A percentile compares a stretch with the other conserved stretches of the same genome.
phyloP scores from a whole-genome alignment of 208 protist species.

The Trypanosoma platydactyli region DNA sequence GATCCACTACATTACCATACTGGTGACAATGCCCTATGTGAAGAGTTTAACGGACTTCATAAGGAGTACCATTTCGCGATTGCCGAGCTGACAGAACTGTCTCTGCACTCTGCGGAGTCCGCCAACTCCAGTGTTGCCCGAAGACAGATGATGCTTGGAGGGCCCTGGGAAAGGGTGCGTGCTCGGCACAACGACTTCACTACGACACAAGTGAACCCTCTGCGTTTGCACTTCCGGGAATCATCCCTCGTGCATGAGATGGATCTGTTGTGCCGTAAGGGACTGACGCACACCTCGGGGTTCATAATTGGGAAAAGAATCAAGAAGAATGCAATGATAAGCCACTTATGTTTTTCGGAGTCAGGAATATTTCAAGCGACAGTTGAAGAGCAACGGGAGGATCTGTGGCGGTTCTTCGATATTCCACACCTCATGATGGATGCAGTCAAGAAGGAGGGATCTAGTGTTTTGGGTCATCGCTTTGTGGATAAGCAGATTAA shows the following conservation, averaged over 20 bases:
- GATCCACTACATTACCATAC: slow-evolving; percentile 93
- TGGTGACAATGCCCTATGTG: slow-evolving; percentile 57
- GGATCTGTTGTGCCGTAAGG: slow-evolving; percentile 50
- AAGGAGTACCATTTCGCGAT: slow-evolving; percentile 48
- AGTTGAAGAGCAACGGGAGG: slow-evolving; percentile 7
- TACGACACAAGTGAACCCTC: slow-evolving; percentile 62
- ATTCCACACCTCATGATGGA: slow-evolving; percentile 7
- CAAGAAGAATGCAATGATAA: background rate
- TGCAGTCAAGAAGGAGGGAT: too few relatives aligned
- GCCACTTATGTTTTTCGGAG: background rate
- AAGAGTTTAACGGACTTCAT: slow-evolving; percentile 56
- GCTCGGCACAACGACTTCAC: slow-evolving; percentile 51
- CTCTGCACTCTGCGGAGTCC: slow-evolving; percentile 38
- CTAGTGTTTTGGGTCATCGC: background rate
- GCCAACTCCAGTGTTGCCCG: slow-evolving; percentile 26
- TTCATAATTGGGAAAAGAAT: background rate
- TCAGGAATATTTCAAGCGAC: background rate
- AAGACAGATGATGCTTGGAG: slow-evolving; percentile 37
- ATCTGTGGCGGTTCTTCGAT: slow-evolving; percentile 25
- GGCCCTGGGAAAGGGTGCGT: slow-evolving; percentile 54
- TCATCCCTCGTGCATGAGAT: slow-evolving; percentile 63
- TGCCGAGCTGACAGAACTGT: slow-evolving; percentile 72
- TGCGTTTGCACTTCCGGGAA: slow-evolving; percentile 68
- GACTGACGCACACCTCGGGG: background rate
- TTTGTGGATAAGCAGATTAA: slow-evolving; percentile 34